Evolutionary conservation across 805 yeast species (phyloP), one percentile per base, ranked within the genome.

Genomic region (Schwanniomyces yamadae): DNA sequence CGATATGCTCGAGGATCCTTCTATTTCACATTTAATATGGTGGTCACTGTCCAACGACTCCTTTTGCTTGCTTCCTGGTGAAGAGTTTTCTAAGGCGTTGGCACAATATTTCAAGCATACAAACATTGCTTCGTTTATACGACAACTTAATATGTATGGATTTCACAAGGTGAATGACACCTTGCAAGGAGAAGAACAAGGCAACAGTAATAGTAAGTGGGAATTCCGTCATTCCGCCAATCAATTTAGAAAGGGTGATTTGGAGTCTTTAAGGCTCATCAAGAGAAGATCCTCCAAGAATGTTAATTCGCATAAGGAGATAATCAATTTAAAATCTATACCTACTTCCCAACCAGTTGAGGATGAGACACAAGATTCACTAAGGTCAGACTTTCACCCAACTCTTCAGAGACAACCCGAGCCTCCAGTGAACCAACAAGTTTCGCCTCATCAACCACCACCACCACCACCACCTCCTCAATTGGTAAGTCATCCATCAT

Each of bases 141-240:
- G 73, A 26, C 73, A 67, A 47, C 50, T 67, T 31, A 66, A 67
- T 52, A 67, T 67, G 73, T 67, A 67, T 44, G 73, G 73, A 21
- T 67, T 67, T 48, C 73, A 67, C 42, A 67, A 67, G 47, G 71
- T 67, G 23, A 67, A 65, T 46, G 71, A 64, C 39, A 54, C 55
- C 27, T 66, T 63, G 45, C 63, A 59, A 37, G 48, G 40, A 35
- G 51, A 52, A 27, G 52, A 45, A 17, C 11, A 13, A 12, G n/a
- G 23, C 17, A 28, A 19, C 11, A 15, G 16, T 6, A 11, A 16
- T 19, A 19, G 36, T 22, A 41, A 41, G 25, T 90, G 98, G 98
- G 97, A 91, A 63, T 90, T 90, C 61, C 80, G 81, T 39, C 98
- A 90, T 56, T 77, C 85, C 18, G 80, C 86, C 3, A 86, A 84